Evolutionary conservation across 1,284 basidiomycete species (phyloP).

Genomic region (Cerioporus squamosus): DNA sequence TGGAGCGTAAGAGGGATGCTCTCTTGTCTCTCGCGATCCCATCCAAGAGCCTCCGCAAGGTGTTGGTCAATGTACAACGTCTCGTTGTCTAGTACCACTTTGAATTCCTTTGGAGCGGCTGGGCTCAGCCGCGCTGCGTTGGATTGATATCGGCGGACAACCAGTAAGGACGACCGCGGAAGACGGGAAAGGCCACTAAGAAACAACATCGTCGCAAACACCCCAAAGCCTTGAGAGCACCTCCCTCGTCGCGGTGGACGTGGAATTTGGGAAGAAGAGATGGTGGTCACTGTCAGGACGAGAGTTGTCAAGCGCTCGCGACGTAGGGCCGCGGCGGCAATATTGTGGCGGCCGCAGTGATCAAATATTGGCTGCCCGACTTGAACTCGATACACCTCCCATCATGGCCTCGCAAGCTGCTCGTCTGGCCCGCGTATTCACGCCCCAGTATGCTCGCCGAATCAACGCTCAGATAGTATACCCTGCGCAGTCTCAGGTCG

Average conservation of each 20-base stretch:
- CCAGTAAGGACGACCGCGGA: no score
- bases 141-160: no score
- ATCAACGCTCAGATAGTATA: slow-evolving; percentile 42
- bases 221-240: no score
- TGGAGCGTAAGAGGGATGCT: slow-evolving; percentile 23
- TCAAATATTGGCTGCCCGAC: not conserved
- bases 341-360: no score
- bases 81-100: slow-evolving; percentile 28
- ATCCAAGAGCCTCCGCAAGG: slow-evolving; percentile 29
- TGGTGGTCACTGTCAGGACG: no score
- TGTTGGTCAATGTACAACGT: slow-evolving; percentile 28
- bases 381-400: not conserved
- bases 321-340: no score
- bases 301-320: no score
- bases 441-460: slow-evolving; percentile 35
- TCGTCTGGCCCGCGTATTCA: slow-evolving; percentile 38
- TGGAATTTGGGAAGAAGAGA: no score
- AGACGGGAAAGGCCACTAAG: no score
- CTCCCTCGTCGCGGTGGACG: no score
- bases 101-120: slow-evolving; percentile 21
- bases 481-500: slow-evolving; percentile 33
- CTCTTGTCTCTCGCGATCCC: slow-evolving; percentile 11
- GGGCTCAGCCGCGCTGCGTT: not conserved
- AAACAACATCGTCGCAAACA: no score
- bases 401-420: slow-evolving; percentile 19